phyloP scores from a whole-genome alignment of 148 eudicot species.

The Fagopyrum esculentum region DNA sequence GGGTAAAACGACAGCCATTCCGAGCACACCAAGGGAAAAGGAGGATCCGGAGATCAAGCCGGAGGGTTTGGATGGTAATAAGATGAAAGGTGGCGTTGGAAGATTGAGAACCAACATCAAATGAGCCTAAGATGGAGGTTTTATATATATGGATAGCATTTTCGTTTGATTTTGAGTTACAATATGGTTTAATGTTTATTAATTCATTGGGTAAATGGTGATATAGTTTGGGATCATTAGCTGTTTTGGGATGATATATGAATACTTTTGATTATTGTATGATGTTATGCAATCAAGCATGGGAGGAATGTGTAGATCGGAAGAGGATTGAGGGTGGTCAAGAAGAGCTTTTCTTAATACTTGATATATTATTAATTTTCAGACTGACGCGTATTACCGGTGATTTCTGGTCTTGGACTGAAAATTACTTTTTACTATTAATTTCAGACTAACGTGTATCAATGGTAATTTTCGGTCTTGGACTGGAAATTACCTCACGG shows the following conservation, averaged over 20 bases:
- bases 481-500: no score
- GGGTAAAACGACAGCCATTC: constrained; percentile 9
- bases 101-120: not conserved
- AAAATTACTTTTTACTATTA: no score
- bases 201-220: not conserved
- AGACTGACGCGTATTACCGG: no score
- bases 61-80: not conserved
- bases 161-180: constrained; percentile 2
- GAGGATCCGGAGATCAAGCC: constrained; percentile 6
- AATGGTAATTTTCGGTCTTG: no score
- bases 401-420: no score
- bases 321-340: no score
- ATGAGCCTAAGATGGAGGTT: constrained; percentile 3
- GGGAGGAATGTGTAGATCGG: no score
- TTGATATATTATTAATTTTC: no score
- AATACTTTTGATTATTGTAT: no score
- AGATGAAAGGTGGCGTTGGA: constrained; percentile 2
- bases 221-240: not conserved
- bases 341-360: no score
- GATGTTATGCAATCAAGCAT: no score
- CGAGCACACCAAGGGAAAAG: not conserved
- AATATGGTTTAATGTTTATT: not conserved
- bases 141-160: not conserved
- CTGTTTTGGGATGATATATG: not conserved
- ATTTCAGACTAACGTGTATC: no score